Evolutionary conservation across 208 protist species (phyloP), one percentile per base, ranked within the genome.

Genomic region (Leishmania martiniquensis): DNA sequence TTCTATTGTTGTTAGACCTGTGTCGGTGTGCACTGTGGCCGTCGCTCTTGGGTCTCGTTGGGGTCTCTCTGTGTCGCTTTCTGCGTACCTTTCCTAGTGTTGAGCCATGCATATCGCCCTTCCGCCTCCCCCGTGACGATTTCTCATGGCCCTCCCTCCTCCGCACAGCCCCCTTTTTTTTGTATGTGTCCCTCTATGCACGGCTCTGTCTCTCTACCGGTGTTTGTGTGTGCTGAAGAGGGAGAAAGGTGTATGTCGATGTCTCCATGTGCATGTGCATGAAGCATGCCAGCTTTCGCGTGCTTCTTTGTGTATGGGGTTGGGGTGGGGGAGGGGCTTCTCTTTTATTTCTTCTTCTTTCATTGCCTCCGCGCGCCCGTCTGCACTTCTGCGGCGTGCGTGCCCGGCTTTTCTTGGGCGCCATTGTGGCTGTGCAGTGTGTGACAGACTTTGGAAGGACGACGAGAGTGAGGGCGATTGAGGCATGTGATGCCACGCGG

Each of bases 41-140:
- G 55, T 62, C 10, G n/a, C n/a, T 17, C 55, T 29, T 29, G 9
- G 29, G n/a, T 62, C 55, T 62, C 34, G 55, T 9, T 62, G 55
- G n/a, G 44, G n/a, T 2, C 37, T 52, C 10, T 37, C 13, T 71
- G 32, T 37, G 3, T 69, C 29, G 10, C 17, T 70, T 74, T 62
- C 59, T 63, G 68, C 39, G 25, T 54, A n/a, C 63, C 52, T 84
- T 69, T 47, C 65, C 6, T 80, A 44, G 72, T 72, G 55, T 49
- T 78, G 44, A 37, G 42, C 4, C 22, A 44, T 73, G 49, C 45
- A 25, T 22, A 22, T 63, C 32, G 29, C 44, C 6, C n/a, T n/a
- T 15, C 25, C 37, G 17, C 34, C 12, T 17, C 37, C 4, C 37
- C 37, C 10, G 37, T 44, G 4, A 3, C 37, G 22, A 12, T 67